Evolutionary conservation across 768 basidiomycete species (phyloP).

Genomic region (Boletus subparvulus): DNA sequence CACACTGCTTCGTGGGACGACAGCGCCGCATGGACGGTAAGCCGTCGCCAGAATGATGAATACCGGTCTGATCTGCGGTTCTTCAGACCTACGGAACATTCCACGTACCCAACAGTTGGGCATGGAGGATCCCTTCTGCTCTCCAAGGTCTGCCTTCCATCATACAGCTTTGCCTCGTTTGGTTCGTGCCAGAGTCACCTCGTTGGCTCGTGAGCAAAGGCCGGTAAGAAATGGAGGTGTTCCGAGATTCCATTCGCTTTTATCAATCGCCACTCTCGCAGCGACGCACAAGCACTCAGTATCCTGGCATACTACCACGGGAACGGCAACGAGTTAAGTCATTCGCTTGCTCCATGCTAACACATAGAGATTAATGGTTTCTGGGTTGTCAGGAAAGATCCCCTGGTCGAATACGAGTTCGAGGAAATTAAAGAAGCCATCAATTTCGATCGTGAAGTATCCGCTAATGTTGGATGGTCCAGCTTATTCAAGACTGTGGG

Average conservation of each 20-base stretch:
- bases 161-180: conserved; percentile 12
- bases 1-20: neutral
- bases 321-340: conserved; percentile 35
- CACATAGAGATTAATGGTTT: neutral
- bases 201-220: conserved; percentile 40
- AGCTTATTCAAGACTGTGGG: conserved; percentile 48
- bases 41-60: neutral
- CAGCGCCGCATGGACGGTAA: conserved; percentile 64
- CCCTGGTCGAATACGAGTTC: conserved; percentile 52
- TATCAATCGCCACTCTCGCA: neutral
- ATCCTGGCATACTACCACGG: conserved; percentile 43
- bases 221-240: conserved; percentile 14
- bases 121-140: conserved; percentile 20
- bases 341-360: neutral
- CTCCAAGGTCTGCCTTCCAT: conserved; percentile 12
- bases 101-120: conserved; percentile 9
- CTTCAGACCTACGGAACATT: conserved; percentile 20
- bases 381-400: neutral
- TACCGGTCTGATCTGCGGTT: neutral
- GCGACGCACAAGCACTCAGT: conserved; percentile 35
- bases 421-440: conserved; percentile 63
- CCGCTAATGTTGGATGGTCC: conserved; percentile 44
- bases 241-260: neutral
- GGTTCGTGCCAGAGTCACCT: conserved; percentile 39
- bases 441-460: conserved; percentile 41